These are phyloP conservation scores for Huntiella decipiens DNA, from an alignment of 2,329 filamentous ascomycete species.

Conservation along the genomic window DNA sequence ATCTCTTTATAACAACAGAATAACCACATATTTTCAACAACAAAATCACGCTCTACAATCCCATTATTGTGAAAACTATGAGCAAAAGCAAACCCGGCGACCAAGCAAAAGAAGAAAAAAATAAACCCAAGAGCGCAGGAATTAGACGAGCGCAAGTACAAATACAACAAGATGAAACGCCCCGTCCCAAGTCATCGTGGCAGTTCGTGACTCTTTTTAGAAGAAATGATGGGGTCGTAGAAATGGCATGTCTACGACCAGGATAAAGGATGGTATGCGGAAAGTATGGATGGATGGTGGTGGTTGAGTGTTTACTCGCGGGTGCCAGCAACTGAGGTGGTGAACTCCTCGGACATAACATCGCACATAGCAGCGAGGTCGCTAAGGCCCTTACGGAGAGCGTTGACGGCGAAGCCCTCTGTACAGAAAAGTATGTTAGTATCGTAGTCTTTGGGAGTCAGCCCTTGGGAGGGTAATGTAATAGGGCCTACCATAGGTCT, in stretches of 20 bases:
- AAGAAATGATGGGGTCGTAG: background rate
- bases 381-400: conserved; percentile 72
- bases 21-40: conserved; percentile 3
- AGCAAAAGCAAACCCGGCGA: background rate
- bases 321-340: conserved; percentile 36
- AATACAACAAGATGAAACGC: conserved; percentile 8
- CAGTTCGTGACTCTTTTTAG: conserved; percentile 5
- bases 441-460: background rate
- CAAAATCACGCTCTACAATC: conserved; percentile 1
- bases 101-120: background rate
- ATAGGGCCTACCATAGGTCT: conserved; percentile 64
- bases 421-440: conserved; percentile 11
- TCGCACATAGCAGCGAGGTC: conserved; percentile 88
- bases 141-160: background rate
- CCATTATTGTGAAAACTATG: background rate
- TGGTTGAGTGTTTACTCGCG: conserved; percentile 14
- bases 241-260: too few species aligned
- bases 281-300: background rate
- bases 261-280: too few species aligned
- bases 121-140: background rate
- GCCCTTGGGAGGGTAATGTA: background rate
- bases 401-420: conserved; percentile 69
- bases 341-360: conserved; percentile 82
- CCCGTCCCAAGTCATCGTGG: conserved; percentile 5
- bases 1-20: conserved; percentile 2